Evolutionary conservation across 768 basidiomycete genomes (phyloP).

Genomic region (Pleurotus cornucopiae): DNA sequence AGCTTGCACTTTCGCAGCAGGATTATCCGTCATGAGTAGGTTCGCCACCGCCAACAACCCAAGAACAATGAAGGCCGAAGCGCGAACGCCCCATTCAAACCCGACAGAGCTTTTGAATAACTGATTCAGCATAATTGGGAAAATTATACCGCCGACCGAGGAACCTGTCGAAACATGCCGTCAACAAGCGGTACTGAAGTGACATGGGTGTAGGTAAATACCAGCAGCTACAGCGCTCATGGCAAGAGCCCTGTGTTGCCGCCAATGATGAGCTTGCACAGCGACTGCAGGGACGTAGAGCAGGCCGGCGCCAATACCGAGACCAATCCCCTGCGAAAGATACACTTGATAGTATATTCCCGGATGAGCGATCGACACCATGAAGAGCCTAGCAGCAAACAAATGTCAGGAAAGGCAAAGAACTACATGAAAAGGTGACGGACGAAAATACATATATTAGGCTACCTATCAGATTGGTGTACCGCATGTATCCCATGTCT

Average conservation of each 20-base stretch:
- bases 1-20: neutral
- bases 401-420: neutral
- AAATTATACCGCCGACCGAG: constrained; percentile 46
- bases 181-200: too few relatives aligned
- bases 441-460: constrained; percentile 25
- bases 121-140: constrained; percentile 52
- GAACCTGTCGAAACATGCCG: constrained; percentile 23
- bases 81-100: constrained; percentile 45
- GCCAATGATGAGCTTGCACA: constrained; percentile 43
- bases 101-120: constrained; percentile 32
- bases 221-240: constrained; percentile 44
- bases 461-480: constrained; percentile 17
- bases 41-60: constrained; percentile 34
- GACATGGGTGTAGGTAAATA: neutral
- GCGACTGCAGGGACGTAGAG: constrained; percentile 41
- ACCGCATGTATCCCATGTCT: constrained; percentile 32
- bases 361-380: constrained; percentile 26
- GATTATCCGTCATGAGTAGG: constrained; percentile 28
- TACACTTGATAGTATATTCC: constrained; percentile 38
- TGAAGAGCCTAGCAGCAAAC: constrained; percentile 19
- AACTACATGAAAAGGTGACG: constrained; percentile 9
- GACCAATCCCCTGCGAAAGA: constrained; percentile 38
- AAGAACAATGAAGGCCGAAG: constrained; percentile 31
- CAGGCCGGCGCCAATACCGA: constrained; percentile 37
- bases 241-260: constrained; percentile 33